phyloP scores from a whole-genome alignment of 2,329 filamentous ascomycete species.

The Dothiorella sarmentorum region DNA sequence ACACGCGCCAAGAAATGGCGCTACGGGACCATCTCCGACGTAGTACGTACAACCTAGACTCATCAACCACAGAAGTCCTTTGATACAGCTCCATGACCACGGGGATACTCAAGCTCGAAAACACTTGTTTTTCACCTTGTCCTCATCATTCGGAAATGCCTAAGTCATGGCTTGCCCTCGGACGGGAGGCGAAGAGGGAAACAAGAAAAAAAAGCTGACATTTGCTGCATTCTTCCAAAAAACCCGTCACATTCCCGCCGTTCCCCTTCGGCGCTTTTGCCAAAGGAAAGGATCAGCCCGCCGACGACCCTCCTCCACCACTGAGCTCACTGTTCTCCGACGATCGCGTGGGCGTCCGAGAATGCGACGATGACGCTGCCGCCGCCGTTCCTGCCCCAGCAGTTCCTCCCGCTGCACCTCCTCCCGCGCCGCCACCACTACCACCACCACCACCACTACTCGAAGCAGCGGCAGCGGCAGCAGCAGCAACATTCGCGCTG shows the following conservation, averaged over 20 bases:
- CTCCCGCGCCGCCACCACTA: not conserved
- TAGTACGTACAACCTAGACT: too few relatives aligned
- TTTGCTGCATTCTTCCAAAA: not conserved
- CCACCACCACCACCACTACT: not conserved
- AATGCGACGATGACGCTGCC: not conserved
- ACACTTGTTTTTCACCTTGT: not conserved
- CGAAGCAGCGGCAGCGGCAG: not conserved
- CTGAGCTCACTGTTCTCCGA: slow-evolving; percentile 1
- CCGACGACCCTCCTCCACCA: not conserved
- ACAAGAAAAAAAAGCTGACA: not conserved
- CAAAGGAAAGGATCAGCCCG: not conserved
- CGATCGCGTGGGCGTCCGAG: not conserved
- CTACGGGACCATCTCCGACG: too few relatives aligned
- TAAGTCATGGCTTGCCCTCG: not conserved
- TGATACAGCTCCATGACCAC: too few relatives aligned
- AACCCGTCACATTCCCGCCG: too few relatives aligned
- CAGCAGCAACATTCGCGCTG: not conserved
- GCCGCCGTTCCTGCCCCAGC: not conserved
- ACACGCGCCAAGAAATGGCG: too few relatives aligned
- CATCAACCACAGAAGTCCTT: too few relatives aligned
- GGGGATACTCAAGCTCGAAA: too few relatives aligned
- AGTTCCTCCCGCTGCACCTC: not conserved
- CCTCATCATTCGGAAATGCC: not conserved
- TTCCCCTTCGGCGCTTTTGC: too few relatives aligned
- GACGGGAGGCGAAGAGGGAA: too few relatives aligned